Base-by-base conservation (phyloP, 1,284 basidiomycete genomes). In the Sporisorium reilianum region DNA sequence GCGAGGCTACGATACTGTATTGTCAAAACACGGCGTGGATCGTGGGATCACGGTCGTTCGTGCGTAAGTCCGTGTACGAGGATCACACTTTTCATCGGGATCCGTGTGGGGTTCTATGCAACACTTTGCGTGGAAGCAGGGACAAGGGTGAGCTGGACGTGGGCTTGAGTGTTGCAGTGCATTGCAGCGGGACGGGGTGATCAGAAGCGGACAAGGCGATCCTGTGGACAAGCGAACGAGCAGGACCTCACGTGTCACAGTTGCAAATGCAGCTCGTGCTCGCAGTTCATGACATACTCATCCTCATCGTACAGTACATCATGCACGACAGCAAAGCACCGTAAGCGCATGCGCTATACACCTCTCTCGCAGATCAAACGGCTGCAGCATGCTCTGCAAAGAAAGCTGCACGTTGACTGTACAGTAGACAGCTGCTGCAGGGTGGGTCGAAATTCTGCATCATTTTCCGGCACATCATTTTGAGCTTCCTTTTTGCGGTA, bases 391-490 rank as follows among this genome's bases (percentile, higher is more conserved):
- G 5, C 20, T 26, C 46, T 48, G 46, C 28, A 28, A 25, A 30
- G 46, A n/a, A n/a, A 2, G 38, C 38, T 41, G 38, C 28, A n/a
- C 46, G 32, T n/a, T 28, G 28, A n/a, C 11, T 25, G 26, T 6
- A 20, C 52, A 44, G 11, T n/a, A 12, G 53, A 20, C 18, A 41
- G 12, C 28, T 36, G 34, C 36, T 57, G 55, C 44, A 55, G 44
- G 51, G 26, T 55, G 46, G 8, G 26, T n/a, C 20, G 8, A 28
- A 25, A 16, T 28, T 41, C 41, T 36, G 50, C 50, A 51, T 38
- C 50, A 23, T 25, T 58, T 59, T 53, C 34, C 28, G 25, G 57
- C 25, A 32, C 57, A 52, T 60, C 23, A 52, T 60, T 60, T 53
- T 18, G 3, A 5, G 18, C 6, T 22, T 5, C 18, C 14, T 28